phyloP scores from a whole-genome alignment of 2,329 filamentous ascomycete genomes.

The Cercospora sp. region DNA sequence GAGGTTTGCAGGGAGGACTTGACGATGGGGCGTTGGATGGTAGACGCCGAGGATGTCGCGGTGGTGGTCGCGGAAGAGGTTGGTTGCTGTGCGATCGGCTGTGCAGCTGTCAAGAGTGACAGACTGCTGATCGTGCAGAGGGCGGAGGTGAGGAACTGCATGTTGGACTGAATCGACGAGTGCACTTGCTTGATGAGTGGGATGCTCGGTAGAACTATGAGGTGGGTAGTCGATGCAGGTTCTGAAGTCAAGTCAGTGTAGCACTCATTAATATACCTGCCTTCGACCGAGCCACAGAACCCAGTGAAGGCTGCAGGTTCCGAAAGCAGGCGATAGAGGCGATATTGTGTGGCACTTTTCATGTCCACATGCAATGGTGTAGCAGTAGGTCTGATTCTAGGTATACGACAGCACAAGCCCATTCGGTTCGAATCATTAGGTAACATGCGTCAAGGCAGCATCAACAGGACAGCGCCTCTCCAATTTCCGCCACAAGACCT shows the following conservation, averaged over 20 bases:
- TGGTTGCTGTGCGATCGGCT: background rate
- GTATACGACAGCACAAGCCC: slow-evolving; percentile 6
- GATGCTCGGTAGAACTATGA: background rate
- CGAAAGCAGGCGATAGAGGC: background rate
- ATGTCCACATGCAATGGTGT: background rate
- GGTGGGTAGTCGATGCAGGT: background rate
- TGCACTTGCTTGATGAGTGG: background rate
- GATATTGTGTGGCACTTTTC: background rate
- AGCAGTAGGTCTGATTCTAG: background rate
- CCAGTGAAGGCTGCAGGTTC: background rate
- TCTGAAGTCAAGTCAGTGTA: background rate
- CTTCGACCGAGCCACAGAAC: background rate
- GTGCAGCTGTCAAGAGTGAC: background rate
- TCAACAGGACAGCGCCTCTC: background rate
- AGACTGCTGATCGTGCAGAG: background rate
- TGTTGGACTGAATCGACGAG: background rate
- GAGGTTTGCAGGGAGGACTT: background rate
- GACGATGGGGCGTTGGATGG: background rate
- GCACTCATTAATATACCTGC: background rate
- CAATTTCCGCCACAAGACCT: background rate
- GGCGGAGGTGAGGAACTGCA: background rate
- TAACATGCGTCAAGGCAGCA: background rate
- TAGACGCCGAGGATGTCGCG: background rate
- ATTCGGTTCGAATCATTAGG: background rate
- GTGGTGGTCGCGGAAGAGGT: background rate